Percentiles rank a stretch among this genome's conserved stretches.
Conservation (phyloP, 257 asterid species). For the Penstemon newberryi region DNA sequence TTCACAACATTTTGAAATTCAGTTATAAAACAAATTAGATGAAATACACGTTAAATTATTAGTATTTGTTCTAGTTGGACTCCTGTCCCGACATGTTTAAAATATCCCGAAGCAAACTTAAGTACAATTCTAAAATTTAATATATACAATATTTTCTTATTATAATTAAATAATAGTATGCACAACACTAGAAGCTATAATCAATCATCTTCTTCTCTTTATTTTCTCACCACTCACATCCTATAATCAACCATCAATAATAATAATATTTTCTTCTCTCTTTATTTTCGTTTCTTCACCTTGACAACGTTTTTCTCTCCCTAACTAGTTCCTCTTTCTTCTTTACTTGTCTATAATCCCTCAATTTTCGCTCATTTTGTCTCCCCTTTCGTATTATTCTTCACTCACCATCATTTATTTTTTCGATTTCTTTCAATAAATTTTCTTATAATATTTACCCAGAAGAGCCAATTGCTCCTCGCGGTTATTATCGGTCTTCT, state of each 20-base stretch:
- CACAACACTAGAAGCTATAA: conserved; percentile 12
- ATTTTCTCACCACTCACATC: not conserved
- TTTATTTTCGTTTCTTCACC: not conserved
- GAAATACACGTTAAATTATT: too few species aligned
- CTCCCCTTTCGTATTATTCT: conserved; percentile 35
- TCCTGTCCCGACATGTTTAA: too few species aligned
- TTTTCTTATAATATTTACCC: conserved; percentile 15
- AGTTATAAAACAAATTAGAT: too few species aligned
- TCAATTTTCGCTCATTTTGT: conserved; percentile 53
- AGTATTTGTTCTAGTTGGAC: too few species aligned
- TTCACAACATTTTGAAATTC: too few species aligned
- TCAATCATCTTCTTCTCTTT: conserved; percentile 30
- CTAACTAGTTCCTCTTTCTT: conserved; percentile 17
- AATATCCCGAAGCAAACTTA: too few species aligned
- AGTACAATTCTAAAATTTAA: too few species aligned
- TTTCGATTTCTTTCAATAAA: conserved; percentile 28
- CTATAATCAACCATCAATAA: not conserved
- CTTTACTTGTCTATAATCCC: conserved; percentile 34
- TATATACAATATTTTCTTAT: too few species aligned
- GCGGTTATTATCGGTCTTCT: conserved; percentile 33
- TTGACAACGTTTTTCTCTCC: conserved; percentile 15
- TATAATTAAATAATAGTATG: not conserved
- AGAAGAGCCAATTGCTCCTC: conserved; percentile 9
- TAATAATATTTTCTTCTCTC: conserved; percentile 20
- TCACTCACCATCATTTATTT: not conserved